Conservation (phyloP, 2,329 filamentous ascomycete species). For the Fonsecaea pugnacius region DNA sequence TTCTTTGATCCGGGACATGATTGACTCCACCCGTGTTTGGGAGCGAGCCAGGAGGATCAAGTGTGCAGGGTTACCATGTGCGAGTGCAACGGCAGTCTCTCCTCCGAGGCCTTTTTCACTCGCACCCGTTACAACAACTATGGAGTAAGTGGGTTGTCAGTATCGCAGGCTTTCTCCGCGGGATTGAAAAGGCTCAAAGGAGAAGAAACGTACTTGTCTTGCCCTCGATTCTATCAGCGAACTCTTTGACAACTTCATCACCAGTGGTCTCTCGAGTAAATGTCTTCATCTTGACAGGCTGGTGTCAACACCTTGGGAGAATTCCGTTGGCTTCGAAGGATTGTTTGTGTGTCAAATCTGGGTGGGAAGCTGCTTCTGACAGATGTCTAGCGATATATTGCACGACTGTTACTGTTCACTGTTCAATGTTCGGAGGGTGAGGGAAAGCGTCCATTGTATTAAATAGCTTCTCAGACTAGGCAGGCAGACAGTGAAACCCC, state of each 20-base stretch:
- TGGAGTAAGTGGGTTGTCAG: neutral
- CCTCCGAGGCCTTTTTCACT: slow-evolving; percentile 38
- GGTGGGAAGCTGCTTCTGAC: neutral
- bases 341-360: neutral
- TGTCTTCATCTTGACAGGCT: slow-evolving; percentile 32
- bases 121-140: slow-evolving; percentile 41
- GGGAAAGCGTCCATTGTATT: neutral
- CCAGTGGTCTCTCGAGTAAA: slow-evolving; percentile 41
- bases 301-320: neutral
- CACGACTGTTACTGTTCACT: too few species aligned
- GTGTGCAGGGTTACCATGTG: slow-evolving; percentile 38
- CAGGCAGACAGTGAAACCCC: neutral
- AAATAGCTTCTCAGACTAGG: neutral
- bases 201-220: slow-evolving; percentile 39
- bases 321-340: neutral
- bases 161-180: neutral
- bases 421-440: neutral
- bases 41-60: slow-evolving; percentile 41
- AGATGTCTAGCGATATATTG: neutral
- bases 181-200: neutral
- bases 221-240: slow-evolving; percentile 39
- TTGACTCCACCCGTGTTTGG: slow-evolving; percentile 36
- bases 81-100: slow-evolving; percentile 39
- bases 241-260: slow-evolving; percentile 40
- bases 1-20: slow-evolving; percentile 36